Evolutionary conservation across 2,329 filamentous ascomycete genomes (phyloP).

Genomic region (Macroventuria anomochaeta): DNA sequence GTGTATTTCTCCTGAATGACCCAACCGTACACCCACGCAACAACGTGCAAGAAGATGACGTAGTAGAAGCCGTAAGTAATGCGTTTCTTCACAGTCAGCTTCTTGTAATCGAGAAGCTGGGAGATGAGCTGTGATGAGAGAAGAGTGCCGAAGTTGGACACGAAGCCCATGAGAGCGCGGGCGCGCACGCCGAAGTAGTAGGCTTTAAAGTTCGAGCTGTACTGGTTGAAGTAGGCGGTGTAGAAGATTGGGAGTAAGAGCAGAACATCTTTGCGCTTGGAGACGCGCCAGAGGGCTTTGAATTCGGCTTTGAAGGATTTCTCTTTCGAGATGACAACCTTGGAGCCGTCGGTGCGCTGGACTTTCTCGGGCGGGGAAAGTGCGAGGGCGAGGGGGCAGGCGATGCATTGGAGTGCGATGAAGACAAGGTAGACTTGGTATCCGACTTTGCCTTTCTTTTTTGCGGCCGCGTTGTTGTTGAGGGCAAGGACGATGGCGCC

Average conservation of each 20-base stretch:
- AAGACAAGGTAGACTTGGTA: conserved; percentile 54
- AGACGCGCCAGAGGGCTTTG: conserved; percentile 44
- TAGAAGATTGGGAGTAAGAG: conserved; percentile 55
- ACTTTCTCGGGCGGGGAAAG: conserved; percentile 53
- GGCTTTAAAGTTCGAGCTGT: conserved; percentile 57
- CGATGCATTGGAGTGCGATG: conserved; percentile 50
- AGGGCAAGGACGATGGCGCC: conserved; percentile 56
- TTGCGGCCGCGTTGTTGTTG: conserved; percentile 46
- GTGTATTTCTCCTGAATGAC: conserved; percentile 61
- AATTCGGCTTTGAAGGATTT: conserved; percentile 52
- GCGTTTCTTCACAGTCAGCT: conserved; percentile 50
- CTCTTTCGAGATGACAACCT: conserved; percentile 48
- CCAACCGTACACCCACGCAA: conserved; percentile 62
- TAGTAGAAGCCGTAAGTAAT: conserved; percentile 56
- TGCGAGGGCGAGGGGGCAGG: conserved; percentile 49
- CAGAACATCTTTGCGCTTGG: conserved; percentile 43
- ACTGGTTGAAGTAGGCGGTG: conserved; percentile 56
- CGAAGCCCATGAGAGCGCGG: conserved; percentile 57
- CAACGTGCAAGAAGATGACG: conserved; percentile 53
- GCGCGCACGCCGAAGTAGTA: conserved; percentile 58
- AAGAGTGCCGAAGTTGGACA: conserved; percentile 52
- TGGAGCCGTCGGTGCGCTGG: conserved; percentile 51
- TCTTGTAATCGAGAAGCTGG: conserved; percentile 54
- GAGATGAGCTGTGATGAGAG: conserved; percentile 56
- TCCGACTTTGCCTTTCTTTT: conserved; percentile 43